phyloP scores from a whole-genome alignment of 1,284 basidiomycete species.

The Naganishia sp. region DNA sequence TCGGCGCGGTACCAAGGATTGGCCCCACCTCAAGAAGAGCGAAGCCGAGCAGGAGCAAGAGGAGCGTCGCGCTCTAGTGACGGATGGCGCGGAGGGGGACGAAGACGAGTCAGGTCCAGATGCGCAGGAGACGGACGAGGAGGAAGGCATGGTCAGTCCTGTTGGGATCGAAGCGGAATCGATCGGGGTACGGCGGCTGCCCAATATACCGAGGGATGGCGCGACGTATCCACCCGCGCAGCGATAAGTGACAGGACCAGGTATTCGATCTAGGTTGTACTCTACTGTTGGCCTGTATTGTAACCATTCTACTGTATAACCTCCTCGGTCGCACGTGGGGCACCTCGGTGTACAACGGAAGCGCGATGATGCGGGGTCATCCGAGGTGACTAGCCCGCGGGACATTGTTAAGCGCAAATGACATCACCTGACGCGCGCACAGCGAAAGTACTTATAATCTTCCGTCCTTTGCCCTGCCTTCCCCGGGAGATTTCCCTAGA shows the following conservation, averaged over 20 bases:
- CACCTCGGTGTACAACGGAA: background rate
- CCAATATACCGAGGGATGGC: constrained; percentile 1
- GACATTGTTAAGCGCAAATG: background rate
- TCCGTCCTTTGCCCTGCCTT: too few species aligned
- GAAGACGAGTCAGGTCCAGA: constrained; percentile 13
- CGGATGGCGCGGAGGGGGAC: constrained; percentile 2
- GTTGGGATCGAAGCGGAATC: background rate
- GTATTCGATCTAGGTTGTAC: constrained; percentile 3
- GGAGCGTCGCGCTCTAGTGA: constrained; percentile 42
- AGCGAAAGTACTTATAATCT: too few species aligned
- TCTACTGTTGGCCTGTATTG: background rate
- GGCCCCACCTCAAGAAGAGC: constrained; percentile 41
- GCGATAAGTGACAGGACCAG: background rate
- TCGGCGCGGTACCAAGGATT: constrained; percentile 41
- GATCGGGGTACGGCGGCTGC: constrained; percentile 4
- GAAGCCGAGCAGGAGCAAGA: constrained; percentile 38
- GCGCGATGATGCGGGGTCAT: background rate
- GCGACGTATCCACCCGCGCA: background rate
- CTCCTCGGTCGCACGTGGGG: too few species aligned
- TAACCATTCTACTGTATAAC: background rate
- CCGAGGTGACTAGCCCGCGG: too few species aligned
- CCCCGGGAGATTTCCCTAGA: too few species aligned
- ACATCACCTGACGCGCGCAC: background rate
- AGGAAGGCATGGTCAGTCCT: background rate
- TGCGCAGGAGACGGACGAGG: constrained; percentile 5